phyloP scores from a whole-genome alignment of 1,284 basidiomycete species.

The Heterobasidion irregulare region DNA sequence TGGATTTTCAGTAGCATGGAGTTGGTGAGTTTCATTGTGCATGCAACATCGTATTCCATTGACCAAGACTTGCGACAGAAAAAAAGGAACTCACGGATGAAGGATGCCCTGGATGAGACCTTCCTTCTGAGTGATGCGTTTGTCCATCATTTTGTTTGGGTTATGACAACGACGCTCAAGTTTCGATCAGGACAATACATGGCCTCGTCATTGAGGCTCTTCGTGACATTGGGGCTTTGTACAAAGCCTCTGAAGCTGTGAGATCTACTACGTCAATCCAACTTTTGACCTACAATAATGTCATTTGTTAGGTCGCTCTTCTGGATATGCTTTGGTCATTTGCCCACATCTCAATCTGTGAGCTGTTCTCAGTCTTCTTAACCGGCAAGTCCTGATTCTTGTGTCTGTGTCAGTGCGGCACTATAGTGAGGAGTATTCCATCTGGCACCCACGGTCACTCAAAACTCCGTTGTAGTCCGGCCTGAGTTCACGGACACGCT shows the following conservation, averaged over 20 bases:
- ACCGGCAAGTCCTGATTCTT: background rate
- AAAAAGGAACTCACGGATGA: conserved; percentile 78
- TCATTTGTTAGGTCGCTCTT: conserved; percentile 52
- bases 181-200: conserved; percentile 54
- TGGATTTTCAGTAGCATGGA: conserved; percentile 76
- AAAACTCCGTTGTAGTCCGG: conserved; percentile 46
- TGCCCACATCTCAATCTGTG: conserved; percentile 72
- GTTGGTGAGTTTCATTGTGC: conserved; percentile 39
- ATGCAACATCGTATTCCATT: background rate
- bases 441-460: background rate
- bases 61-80: conserved; percentile 38
- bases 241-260: conserved; percentile 84
- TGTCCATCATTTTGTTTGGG: conserved; percentile 8
- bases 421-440: conserved; percentile 41
- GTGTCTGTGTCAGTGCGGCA: conserved; percentile 45
- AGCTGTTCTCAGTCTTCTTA: conserved; percentile 16
- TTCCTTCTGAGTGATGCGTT: conserved; percentile 74
- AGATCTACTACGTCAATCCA: conserved; percentile 8
- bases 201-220: conserved; percentile 62
- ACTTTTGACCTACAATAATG: background rate
- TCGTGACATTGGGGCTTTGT: conserved; percentile 64
- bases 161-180: background rate
- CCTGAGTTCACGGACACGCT: conserved; percentile 84
- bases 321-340: conserved; percentile 86
- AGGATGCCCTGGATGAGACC: conserved; percentile 77